phyloP scores from a whole-genome alignment of 345 rosid species.

The Dipteronia dyeriana region DNA sequence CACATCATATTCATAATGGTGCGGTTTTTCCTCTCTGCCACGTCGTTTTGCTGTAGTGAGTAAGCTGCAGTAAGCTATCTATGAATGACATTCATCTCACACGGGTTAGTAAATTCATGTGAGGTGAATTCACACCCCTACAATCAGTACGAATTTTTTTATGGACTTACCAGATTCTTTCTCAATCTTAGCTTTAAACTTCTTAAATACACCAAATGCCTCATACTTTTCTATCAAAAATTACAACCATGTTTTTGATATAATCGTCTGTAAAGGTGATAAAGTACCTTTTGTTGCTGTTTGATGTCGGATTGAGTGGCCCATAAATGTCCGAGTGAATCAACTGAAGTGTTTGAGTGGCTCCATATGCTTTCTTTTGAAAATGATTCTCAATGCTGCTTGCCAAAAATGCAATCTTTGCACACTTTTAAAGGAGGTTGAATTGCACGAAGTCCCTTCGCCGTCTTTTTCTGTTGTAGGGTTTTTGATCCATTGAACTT shows the following conservation, averaged over 20 bases:
- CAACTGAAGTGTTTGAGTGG: not conserved
- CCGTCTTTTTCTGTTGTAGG: not conserved
- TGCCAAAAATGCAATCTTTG: not conserved
- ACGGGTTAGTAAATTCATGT: not conserved
- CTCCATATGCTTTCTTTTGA: not conserved
- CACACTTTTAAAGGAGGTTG: not conserved
- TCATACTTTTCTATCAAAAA: not conserved
- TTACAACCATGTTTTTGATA: constrained; percentile 1
- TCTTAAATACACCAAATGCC: not conserved
- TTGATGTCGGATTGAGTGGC: not conserved
- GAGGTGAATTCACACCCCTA: too few relatives aligned
- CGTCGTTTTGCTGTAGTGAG: not conserved
- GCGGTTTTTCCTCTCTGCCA: not conserved
- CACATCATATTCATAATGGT: not conserved
- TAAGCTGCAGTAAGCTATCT: not conserved
- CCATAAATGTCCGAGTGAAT: constrained; percentile 5
- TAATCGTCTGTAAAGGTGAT: not conserved
- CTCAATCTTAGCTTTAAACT: too few relatives aligned
- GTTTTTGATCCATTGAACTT: not conserved
- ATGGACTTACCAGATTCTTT: too few relatives aligned
- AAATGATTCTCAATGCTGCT: not conserved
- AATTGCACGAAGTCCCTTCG: not conserved
- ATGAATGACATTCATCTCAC: not conserved
- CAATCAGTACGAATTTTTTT: too few relatives aligned
- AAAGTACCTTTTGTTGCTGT: not conserved